Conservation (phyloP, 805 yeast species). For the Starmera caribaea region DNA sequence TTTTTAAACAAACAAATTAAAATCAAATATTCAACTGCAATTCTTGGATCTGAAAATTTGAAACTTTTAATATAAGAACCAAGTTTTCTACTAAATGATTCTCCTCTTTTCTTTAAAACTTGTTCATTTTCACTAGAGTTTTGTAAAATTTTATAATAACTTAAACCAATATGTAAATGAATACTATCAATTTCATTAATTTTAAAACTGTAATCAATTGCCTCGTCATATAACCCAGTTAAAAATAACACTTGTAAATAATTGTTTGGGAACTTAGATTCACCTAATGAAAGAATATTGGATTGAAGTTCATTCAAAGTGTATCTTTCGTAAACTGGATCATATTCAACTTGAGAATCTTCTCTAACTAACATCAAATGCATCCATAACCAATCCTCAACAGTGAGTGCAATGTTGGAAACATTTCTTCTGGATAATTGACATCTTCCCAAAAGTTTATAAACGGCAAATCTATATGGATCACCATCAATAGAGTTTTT, state of each 20-base stretch:
- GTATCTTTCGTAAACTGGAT: slow-evolving; percentile 60
- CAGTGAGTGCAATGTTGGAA: slow-evolving; percentile 60
- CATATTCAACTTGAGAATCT: slow-evolving; percentile 30
- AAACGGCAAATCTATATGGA: slow-evolving; percentile 84
- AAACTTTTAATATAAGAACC: slow-evolving; percentile 79
- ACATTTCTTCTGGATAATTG: slow-evolving; percentile 53
- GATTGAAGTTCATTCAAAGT: slow-evolving; percentile 66
- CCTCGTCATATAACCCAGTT: slow-evolving; percentile 74
- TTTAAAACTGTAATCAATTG: slow-evolving; percentile 53
- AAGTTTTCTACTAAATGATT: slow-evolving; percentile 52
- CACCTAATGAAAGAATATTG: slow-evolving; percentile 61
- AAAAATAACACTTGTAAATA: slow-evolving; percentile 68
- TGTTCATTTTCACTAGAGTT: slow-evolving; percentile 27
- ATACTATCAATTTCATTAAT: slow-evolving; percentile 78
- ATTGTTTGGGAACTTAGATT: slow-evolving; percentile 56
- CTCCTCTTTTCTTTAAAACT: slow-evolving; percentile 24
- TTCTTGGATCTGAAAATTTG: slow-evolving; percentile 77
- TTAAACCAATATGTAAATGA: slow-evolving; percentile 77
- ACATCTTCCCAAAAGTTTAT: slow-evolving; percentile 89
- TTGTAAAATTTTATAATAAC: slow-evolving; percentile 60
- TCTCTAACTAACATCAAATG: slow-evolving; percentile 73
- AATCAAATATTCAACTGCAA: slow-evolving; percentile 83
- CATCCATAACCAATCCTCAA: slow-evolving; percentile 97
- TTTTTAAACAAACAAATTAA: slow-evolving; percentile 48
- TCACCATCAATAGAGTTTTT: slow-evolving; percentile 62